Evolutionary conservation across 371 early-diverging fungal species (phyloP), one percentile per base, ranked within the genome.

Genomic region (Rhizopus arrhizus): DNA sequence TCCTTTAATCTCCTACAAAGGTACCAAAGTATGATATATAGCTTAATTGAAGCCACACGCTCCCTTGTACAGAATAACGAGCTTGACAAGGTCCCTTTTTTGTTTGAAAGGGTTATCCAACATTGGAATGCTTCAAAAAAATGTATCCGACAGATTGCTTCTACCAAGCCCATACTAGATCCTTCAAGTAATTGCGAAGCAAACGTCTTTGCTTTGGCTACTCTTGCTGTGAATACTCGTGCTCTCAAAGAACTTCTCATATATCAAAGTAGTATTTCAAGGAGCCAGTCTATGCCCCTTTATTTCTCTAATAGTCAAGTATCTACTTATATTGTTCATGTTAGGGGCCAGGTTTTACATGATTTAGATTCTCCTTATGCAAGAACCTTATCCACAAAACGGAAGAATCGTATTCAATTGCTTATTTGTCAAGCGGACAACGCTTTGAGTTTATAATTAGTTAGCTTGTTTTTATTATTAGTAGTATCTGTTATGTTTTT

Each of bases 401-500:
- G 55, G 28, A 56, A 52, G 53, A 61, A 64, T 11, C 65, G 58
- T 35, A 64, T 69, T 31, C 61, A 64, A 46, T 41, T 61, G 32
- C 61, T 54, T 49, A 61, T 69, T n/a, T 59, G 50, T 16, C 65
- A 64, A 49, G 69, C 69, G 31, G 56, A 69, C 52, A 65, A 69
- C 50, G 55, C 65, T 34, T 58, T 69, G n/a, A 61, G 64, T 51
- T 56, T 67, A 40, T 67, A 67, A 59, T 32, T 31, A 41, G 32
- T 22, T 16, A 22, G 22, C 46, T 38, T 36, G 34, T n/a, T 11
- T 38, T 38, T 38, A 11, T 11, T 38, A 38, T 38, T 38, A 38
- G 2, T 38, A 2, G 13, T 13, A 0, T 38, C 40, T 38, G 13
- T 38, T 38, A 11, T 11, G 8, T 38, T 38, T 13, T 13, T 38